These are phyloP conservation scores for Lodderomyces jiufengensis DNA, from an alignment of 1,139 yeast species.

Conservation along the genomic window DNA sequence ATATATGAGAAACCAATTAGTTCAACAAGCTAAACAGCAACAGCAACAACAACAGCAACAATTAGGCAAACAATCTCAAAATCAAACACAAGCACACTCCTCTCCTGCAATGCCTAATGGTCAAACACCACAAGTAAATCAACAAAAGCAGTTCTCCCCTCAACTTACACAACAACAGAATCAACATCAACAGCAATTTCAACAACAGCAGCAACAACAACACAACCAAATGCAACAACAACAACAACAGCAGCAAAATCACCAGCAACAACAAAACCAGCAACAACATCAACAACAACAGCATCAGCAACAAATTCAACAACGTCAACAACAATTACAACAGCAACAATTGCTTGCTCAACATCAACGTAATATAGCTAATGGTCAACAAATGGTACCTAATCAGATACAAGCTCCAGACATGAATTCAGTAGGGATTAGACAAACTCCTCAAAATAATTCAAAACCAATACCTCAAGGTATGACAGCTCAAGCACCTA, in stretches of 20 bases:
- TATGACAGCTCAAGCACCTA: constrained; percentile 7
- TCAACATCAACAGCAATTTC: constrained; percentile 6
- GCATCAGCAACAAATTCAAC: constrained; percentile 4
- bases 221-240: constrained; percentile 7
- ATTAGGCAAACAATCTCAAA: constrained; percentile 8
- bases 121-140: constrained; percentile 6
- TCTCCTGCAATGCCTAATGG: constrained; percentile 5
- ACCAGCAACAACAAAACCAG: constrained; percentile 8
- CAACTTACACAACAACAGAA: constrained; percentile 6
- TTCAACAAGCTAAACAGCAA: constrained; percentile 30
- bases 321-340: constrained; percentile 7
- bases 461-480: constrained; percentile 7
- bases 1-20: constrained; percentile 38
- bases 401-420: constrained; percentile 9
- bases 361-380: constrained; percentile 7
- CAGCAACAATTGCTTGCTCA: constrained; percentile 9
- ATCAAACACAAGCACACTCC: constrained; percentile 9
- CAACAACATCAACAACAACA: constrained; percentile 8
- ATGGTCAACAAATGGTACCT: constrained; percentile 8
- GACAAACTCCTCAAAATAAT: constrained; percentile 12
- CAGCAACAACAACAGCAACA: constrained; percentile 11
- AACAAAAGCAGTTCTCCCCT: constrained; percentile 10
- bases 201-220: constrained; percentile 1
- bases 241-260: constrained; percentile 5
- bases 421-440: constrained; percentile 10